A percentile compares a stretch with the other conserved stretches of the same genome.
These are phyloP conservation scores for Pseudovirgaria hyperparasitica DNA, from an alignment of 2,329 filamentous ascomycete species.

Conservation along the genomic window DNA sequence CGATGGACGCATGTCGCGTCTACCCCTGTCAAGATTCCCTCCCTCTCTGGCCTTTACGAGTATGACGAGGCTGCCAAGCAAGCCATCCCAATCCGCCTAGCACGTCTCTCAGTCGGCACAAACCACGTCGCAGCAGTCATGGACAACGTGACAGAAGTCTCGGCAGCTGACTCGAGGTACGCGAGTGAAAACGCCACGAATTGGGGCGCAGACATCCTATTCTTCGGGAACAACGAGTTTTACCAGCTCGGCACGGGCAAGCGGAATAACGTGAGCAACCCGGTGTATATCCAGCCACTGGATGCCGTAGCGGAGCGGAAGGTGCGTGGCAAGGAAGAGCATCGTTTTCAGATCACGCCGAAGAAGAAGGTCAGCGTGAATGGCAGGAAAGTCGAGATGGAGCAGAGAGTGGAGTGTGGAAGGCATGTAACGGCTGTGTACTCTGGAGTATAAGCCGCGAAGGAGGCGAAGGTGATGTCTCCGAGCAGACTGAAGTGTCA, in stretches of 20 bases:
- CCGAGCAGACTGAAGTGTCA: too few relatives aligned
- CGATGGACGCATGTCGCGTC: conserved; percentile 80
- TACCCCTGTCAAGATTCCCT: conserved; percentile 66
- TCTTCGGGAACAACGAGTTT: conserved; percentile 91
- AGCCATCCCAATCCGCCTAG: conserved; percentile 65
- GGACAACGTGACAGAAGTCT: conserved; percentile 62
- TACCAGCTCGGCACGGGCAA: conserved; percentile 90
- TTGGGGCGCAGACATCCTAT: conserved; percentile 79
- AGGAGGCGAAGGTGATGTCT: too few relatives aligned
- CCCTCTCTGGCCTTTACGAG: conserved; percentile 72
- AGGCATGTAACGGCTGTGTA: conserved; percentile 73
- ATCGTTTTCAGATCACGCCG: conserved; percentile 73
- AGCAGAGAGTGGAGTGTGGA: conserved; percentile 83
- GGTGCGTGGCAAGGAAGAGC: conserved; percentile 51
- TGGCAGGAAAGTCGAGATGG: conserved; percentile 59
- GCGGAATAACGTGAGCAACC: conserved; percentile 64
- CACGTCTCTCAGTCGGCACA: conserved; percentile 59
- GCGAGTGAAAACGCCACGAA: conserved; percentile 58
- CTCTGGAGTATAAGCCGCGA: conserved; percentile 47
- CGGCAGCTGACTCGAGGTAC: conserved; percentile 28
- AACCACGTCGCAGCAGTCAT: conserved; percentile 76
- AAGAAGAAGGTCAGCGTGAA: conserved; percentile 55
- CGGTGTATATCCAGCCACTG: conserved; percentile 66
- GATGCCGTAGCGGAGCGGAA: conserved; percentile 52
- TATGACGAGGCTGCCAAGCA: conserved; percentile 63